Evolutionary conservation across 805 yeast genomes (phyloP), one percentile per base, ranked within the genome.

Genomic region (Hanseniaspora mollemarum): DNA sequence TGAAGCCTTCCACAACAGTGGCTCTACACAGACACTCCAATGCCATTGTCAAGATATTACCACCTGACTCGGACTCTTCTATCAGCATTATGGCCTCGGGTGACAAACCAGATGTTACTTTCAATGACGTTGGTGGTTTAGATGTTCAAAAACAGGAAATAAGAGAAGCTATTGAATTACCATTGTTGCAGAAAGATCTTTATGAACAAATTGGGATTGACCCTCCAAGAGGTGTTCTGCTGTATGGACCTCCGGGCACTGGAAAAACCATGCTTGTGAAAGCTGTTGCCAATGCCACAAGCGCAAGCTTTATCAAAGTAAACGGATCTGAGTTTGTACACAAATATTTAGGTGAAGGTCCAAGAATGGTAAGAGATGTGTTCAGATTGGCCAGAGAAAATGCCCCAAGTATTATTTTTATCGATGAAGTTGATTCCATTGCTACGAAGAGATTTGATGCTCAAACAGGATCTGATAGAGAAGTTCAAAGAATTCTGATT

Each of bases 221-320:
- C 61, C 98, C 98, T 18, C 99, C 99, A 56, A 80, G 97, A 58
- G 99, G 99, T 60, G 98, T 92, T 28, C 70, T 92, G 58, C 72
- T 92, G 54, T 92, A 92, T 68, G 99, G 99, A n/a, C 97, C 98
- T 10, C 99, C 99, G 43, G 99, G 99, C 65, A 92, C 98, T 1
- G 99, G 99, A 61, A 92, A 92, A 67, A 92, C 99, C 21, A 88
- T 92, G 97, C 76, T 92, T 64, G 99, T 92, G 44, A 92, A 92
- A 68, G 98, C 99, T 0, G 99, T 92, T 43, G 99, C 99, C 12
- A 90, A 92, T 68, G 80, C 90, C 52, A 83, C 97, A 3, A 85
- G 95, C 1, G 98, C 98, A 2, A 76, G 96, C 4, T 92, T 92
- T 61, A 92, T 92, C 59, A 84, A 97, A 66, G 95, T 92, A 28